Evolutionary conservation across 768 basidiomycete genomes (phyloP).

Genomic region (Lyophyllum shimeji): DNA sequence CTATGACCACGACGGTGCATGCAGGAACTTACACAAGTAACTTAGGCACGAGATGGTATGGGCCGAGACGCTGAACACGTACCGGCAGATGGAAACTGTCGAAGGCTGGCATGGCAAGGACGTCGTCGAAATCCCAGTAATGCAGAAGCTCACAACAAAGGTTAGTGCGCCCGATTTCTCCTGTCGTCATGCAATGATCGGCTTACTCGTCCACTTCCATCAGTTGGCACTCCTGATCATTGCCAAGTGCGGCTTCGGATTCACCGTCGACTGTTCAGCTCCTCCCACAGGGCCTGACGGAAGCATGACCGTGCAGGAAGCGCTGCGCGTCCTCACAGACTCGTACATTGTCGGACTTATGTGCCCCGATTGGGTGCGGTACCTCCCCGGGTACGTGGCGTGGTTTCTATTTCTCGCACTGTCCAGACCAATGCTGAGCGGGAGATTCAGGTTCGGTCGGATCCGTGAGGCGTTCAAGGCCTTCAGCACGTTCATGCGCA

Average conservation of each 20-base stretch:
- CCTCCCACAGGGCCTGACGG: conserved; percentile 36
- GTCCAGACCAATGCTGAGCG: neutral
- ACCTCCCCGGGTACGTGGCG: conserved; percentile 13
- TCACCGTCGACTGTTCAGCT: conserved; percentile 32
- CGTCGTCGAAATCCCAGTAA: conserved; percentile 15
- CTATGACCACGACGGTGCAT: neutral
- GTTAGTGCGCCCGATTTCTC: neutral
- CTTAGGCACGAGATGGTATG: conserved; percentile 33
- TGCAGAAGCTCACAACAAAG: neutral
- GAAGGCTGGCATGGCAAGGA: conserved; percentile 23
- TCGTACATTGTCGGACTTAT: neutral
- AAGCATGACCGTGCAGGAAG: conserved; percentile 34
- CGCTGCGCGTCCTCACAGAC: conserved; percentile 31
- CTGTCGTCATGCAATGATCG: no score
- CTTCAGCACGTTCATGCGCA: conserved; percentile 35
- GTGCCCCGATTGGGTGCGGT: conserved; percentile 8
- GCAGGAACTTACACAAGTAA: neutral
- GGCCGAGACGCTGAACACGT: conserved; percentile 25
- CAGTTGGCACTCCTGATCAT: conserved; percentile 43
- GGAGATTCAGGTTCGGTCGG: conserved; percentile 23
- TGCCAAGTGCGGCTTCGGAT: conserved; percentile 33
- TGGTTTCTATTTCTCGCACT: neutral
- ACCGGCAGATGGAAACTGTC: conserved; percentile 27
- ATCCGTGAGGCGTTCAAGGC: conserved; percentile 27
- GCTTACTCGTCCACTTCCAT: neutral